phyloP scores from a whole-genome alignment of 75 land plant species.

The Gnetum montanum region DNA sequence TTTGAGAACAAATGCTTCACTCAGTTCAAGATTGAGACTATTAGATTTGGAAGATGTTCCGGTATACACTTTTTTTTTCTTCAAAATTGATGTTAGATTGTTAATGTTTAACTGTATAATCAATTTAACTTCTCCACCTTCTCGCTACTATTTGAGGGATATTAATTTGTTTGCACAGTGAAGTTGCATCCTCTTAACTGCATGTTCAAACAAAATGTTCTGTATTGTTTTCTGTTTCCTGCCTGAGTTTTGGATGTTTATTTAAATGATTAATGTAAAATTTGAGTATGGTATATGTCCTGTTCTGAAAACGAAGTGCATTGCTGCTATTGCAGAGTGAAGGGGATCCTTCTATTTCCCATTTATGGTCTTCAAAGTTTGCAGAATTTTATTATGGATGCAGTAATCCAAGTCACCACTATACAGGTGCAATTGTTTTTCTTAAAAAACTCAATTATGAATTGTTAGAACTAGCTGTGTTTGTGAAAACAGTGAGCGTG shows the following conservation, averaged over 20 bases:
- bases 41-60: not conserved
- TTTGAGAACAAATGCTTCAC: no score
- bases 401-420: constrained; percentile 33
- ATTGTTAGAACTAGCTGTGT: no score
- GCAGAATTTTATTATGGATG: constrained; percentile 41
- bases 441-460: no score
- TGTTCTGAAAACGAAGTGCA: no score
- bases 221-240: not conserved
- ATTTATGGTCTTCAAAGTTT: constrained; percentile 40
- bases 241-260: not conserved
- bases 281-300: not conserved
- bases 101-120: not conserved
- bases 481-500: no score
- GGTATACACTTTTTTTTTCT: not conserved
- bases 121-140: no score
- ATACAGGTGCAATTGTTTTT: constrained; percentile 20
- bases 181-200: no score
- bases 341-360: constrained; percentile 15
- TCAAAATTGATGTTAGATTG: not conserved
- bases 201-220: no score
- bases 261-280: not conserved
- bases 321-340: constrained; percentile 23
- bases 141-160: not conserved
- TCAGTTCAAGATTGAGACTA: not conserved
- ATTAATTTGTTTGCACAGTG: not conserved